Percentiles rank a stretch among this genome's conserved stretches.
phyloP scores from a whole-genome alignment of 139 green algal genomes.

The Chlorella sp. region DNA sequence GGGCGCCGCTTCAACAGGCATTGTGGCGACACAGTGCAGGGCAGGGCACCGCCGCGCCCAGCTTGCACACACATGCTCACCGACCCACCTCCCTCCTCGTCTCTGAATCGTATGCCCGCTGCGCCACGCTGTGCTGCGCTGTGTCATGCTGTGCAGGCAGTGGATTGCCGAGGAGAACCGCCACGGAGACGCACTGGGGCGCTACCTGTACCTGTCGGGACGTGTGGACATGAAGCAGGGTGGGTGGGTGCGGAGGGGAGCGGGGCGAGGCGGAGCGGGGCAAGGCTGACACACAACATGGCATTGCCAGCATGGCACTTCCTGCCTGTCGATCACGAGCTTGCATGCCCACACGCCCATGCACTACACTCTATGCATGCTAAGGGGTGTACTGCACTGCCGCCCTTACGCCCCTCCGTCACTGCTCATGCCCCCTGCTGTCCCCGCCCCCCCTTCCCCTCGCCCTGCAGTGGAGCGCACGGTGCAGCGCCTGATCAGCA shows the following conservation, averaged over 20 bases:
- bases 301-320: too few species aligned
- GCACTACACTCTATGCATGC: neutral
- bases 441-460: neutral
- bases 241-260: constrained; percentile 39
- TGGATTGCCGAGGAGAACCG: constrained; percentile 99
- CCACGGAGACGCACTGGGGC: constrained; percentile 95
- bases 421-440: neutral
- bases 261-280: neutral
- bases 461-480: constrained; percentile 83
- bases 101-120: too few species aligned
- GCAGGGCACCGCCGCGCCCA: too few species aligned
- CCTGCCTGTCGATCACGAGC: too few species aligned
- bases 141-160: constrained; percentile 76
- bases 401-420: neutral
- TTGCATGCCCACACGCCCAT: neutral
- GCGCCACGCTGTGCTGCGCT: neutral
- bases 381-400: neutral
- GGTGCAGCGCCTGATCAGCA: constrained; percentile 97
- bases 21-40: too few species aligned
- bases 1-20: too few species aligned
- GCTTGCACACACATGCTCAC: too few species aligned
- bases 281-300: too few species aligned
- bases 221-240: constrained; percentile 60
- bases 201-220: constrained; percentile 79
- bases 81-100: too few species aligned